phyloP scores from a whole-genome alignment of 2,329 filamentous ascomycete species.

The Ophiostoma australiae region DNA sequence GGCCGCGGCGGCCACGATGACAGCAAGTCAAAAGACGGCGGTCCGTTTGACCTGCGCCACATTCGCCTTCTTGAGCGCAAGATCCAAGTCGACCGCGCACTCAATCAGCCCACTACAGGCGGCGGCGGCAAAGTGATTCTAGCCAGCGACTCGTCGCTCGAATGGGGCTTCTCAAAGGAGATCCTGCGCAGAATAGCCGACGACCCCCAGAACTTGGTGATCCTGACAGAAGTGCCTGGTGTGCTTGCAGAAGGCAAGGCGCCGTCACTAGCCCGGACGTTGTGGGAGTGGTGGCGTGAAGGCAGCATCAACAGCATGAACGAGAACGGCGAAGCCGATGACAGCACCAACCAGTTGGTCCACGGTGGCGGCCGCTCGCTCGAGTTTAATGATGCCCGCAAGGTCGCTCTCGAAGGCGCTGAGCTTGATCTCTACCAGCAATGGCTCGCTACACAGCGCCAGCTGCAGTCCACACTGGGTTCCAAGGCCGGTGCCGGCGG shows the following conservation, averaged over 20 bases:
- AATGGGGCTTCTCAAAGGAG: slow-evolving; percentile 92
- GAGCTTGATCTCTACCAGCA: slow-evolving; percentile 84
- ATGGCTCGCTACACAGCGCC: slow-evolving; percentile 81
- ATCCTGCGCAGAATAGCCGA: slow-evolving; percentile 68
- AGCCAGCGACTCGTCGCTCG: slow-evolving; percentile 81
- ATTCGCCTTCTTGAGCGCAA: slow-evolving; percentile 77
- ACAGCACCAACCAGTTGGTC: slow-evolving; percentile 49
- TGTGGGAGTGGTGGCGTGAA: slow-evolving; percentile 77
- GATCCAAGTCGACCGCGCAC: slow-evolving; percentile 69
- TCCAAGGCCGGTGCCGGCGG: slow-evolving; percentile 45
- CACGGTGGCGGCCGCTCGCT: slow-evolving; percentile 60
- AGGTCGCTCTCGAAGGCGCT: slow-evolving; percentile 64
- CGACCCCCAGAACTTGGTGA: slow-evolving; percentile 74
- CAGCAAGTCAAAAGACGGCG: slow-evolving; percentile 51
- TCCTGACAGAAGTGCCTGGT: slow-evolving; percentile 72
- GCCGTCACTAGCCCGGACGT: slow-evolving; percentile 62
- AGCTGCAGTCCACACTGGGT: slow-evolving; percentile 73
- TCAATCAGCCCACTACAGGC: slow-evolving; percentile 45
- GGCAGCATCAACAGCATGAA: slow-evolving; percentile 39
- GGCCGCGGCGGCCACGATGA: slow-evolving; percentile 49
- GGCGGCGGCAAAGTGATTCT: slow-evolving; percentile 68
- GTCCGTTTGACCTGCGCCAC: slow-evolving; percentile 86
- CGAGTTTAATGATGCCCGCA: slow-evolving; percentile 55
- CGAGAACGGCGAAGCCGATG: slow-evolving; percentile 46
- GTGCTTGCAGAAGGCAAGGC: slow-evolving; percentile 42